Conservation (phyloP, 768 basidiomycete species). For the Kwoniella sp. region DNA sequence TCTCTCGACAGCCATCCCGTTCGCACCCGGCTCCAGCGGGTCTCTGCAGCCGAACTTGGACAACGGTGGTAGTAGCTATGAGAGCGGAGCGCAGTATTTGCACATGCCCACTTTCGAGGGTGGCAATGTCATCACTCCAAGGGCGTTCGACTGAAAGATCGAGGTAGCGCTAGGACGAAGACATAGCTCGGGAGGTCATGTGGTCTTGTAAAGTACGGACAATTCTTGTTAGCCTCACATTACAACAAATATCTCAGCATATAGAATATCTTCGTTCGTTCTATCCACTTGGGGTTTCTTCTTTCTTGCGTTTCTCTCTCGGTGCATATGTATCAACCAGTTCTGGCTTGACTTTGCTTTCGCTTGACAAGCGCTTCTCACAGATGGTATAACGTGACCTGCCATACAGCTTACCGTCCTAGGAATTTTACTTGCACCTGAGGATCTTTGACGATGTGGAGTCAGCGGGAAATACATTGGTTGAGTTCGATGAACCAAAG, state of each 20-base stretch:
- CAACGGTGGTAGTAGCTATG: not conserved
- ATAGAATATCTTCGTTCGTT: too few species aligned
- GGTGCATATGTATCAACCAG: too few species aligned
- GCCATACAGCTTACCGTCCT: too few species aligned
- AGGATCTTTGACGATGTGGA: too few species aligned
- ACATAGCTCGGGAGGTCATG: too few species aligned
- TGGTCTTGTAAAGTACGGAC: not conserved
- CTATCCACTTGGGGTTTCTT: not conserved
- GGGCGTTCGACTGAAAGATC: constrained; percentile 7
- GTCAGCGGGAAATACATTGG: too few species aligned
- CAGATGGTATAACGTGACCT: too few species aligned
- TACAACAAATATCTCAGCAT: not conserved
- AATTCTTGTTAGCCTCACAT: not conserved
- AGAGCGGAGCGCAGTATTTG: constrained; percentile 15
- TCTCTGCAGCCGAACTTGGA: not conserved
- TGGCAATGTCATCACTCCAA: constrained; percentile 16
- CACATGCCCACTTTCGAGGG: constrained; percentile 11
- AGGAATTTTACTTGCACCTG: too few species aligned
- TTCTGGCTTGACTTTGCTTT: too few species aligned
- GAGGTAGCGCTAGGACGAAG: too few species aligned
- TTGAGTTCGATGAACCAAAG: too few species aligned
- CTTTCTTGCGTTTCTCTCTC: not conserved
- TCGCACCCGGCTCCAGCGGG: not conserved
- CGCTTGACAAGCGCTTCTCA: too few species aligned
- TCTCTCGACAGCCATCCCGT: constrained; percentile 18